Percentiles rank a stretch among this genome's conserved stretches.
phyloP scores from a whole-genome alignment of 176 grass and related monocot species.

The Eragrostis nindensis region DNA sequence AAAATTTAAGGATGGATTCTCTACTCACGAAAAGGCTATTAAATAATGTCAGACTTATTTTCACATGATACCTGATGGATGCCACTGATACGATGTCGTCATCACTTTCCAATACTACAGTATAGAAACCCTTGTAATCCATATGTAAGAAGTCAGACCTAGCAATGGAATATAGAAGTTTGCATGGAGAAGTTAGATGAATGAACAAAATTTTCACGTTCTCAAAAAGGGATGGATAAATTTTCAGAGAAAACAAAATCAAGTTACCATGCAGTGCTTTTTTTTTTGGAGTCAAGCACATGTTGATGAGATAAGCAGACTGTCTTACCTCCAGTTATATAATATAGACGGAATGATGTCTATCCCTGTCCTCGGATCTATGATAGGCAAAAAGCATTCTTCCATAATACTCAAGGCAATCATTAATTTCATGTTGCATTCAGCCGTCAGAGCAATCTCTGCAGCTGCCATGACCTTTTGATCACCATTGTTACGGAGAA shows the following conservation, averaged over 20 bases:
- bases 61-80: constrained; percentile 71
- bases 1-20: background rate
- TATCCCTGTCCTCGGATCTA: constrained; percentile 79
- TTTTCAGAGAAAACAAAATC: constrained; percentile 30
- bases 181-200: constrained; percentile 25
- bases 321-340: constrained; percentile 83
- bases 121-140: constrained; percentile 91
- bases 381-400: constrained; percentile 86
- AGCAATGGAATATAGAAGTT: constrained; percentile 37
- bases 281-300: background rate
- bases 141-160: constrained; percentile 85
- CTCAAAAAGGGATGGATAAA: background rate
- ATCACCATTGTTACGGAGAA: constrained; percentile 76
- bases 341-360: constrained; percentile 80
- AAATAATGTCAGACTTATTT: constrained; percentile 4
- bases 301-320: constrained; percentile 15
- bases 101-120: constrained; percentile 82
- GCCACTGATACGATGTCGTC: constrained; percentile 86
- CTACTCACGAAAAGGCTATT: constrained; percentile 7
- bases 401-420: constrained; percentile 88
- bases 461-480: constrained; percentile 52
- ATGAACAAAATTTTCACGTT: background rate
- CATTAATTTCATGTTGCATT: constrained; percentile 94
- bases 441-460: constrained; percentile 72
- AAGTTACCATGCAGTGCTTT: constrained; percentile 9